phyloP scores from a whole-genome alignment of 176 grass and related monocot species.

The Urochloa ruziziensis region DNA sequence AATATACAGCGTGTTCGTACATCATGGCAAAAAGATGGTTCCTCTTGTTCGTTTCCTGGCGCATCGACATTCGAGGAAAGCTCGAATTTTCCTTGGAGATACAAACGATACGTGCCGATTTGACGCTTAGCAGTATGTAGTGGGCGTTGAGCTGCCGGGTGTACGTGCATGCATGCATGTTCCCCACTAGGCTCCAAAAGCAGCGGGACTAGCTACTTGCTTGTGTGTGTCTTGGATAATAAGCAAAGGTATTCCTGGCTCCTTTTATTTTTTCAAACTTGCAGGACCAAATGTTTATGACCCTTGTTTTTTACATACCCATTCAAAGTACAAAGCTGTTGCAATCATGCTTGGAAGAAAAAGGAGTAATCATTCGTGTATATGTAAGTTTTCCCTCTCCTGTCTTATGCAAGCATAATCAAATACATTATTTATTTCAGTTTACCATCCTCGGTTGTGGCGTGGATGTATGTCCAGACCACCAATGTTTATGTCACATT shows the following conservation, averaged over 20 bases:
- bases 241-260: slow-evolving; percentile 6
- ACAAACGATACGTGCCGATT: background rate
- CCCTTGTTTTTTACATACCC: background rate
- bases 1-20: background rate
- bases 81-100: background rate
- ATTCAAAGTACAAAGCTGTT: background rate
- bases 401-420: background rate
- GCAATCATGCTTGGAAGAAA: background rate
- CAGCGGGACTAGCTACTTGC: too few species aligned
- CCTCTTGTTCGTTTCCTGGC: slow-evolving; percentile 17
- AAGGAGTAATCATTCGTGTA: background rate
- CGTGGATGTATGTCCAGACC: too few species aligned
- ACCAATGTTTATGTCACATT: too few species aligned
- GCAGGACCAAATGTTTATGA: background rate
- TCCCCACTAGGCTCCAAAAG: slow-evolving; percentile 28
- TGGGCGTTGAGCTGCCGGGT: slow-evolving; percentile 1
- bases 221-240: slow-evolving; percentile 33
- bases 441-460: too few species aligned
- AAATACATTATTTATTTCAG: too few species aligned
- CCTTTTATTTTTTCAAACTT: background rate
- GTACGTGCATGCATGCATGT: slow-evolving; percentile 42
- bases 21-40: background rate
- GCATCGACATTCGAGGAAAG: background rate
- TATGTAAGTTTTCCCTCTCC: background rate
- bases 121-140: background rate